Evolutionary conservation across 225 moss, liverwort and hornwort genomes (phyloP).

Genomic region (Polytrichum commune): DNA sequence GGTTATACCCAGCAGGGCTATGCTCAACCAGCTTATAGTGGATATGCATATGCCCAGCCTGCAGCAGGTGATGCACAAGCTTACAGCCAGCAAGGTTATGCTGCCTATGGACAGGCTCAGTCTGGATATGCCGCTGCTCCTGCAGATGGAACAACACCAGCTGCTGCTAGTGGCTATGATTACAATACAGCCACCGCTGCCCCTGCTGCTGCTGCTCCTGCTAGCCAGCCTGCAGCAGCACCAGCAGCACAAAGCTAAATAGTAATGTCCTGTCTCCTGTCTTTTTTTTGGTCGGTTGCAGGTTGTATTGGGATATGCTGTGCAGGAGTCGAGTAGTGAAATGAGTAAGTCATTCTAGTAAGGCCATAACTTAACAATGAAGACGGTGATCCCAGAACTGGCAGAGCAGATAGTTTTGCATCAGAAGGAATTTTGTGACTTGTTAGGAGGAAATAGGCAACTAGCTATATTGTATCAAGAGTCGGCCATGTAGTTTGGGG

Average conservation of each 20-base stretch:
- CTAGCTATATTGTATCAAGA: no score
- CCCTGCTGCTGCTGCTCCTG: conserved; percentile 55
- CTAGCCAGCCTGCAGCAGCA: conserved; percentile 49
- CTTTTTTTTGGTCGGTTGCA: conserved; percentile 22
- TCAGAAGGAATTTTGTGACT: no score
- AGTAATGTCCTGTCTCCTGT: conserved; percentile 19
- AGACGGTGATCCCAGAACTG: no score
- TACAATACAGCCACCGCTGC: conserved; percentile 70
- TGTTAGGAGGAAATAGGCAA: no score
- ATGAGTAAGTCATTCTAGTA: no score
- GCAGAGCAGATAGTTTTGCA: no score
- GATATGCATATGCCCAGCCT: conserved; percentile 84
- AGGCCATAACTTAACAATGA: no score
- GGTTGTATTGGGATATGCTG: conserved; percentile 1
- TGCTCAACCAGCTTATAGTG: conserved; percentile 87
- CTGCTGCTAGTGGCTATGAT: conserved; percentile 71
- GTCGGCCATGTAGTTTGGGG: no score
- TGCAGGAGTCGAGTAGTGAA: conserved; percentile 2
- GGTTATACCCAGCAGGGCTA: conserved; percentile 88
- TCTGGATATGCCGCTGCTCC: conserved; percentile 66
- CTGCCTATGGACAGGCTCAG: conserved; percentile 80
- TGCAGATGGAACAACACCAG: conserved; percentile 65
- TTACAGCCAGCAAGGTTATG: conserved; percentile 81
- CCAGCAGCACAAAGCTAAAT: conserved; percentile 78
- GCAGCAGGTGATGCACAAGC: conserved; percentile 80